Percentiles rank a stretch among this genome's conserved stretches.
phyloP scores from a whole-genome alignment of 164 flowering plant species.

The Vitis riparia region DNA sequence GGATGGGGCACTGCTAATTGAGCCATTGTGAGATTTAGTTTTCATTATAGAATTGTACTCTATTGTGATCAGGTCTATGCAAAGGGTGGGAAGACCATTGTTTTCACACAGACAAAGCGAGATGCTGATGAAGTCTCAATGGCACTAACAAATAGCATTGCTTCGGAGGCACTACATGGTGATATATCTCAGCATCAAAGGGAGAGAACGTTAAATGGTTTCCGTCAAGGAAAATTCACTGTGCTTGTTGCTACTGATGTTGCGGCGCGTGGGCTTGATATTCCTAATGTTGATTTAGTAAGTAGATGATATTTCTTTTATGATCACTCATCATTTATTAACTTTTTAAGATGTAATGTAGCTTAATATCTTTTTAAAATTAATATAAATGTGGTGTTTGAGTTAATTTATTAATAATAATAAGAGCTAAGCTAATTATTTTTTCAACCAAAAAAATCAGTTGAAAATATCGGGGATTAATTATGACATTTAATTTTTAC shows the following conservation, averaged over 20 bases:
- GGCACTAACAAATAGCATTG: slow-evolving; percentile 71
- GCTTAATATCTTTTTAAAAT: no score
- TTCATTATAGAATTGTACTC: neutral
- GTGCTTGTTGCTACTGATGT: slow-evolving; percentile 99
- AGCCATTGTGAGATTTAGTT: no score
- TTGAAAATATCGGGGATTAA: no score
- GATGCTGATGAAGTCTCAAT: slow-evolving; percentile 98
- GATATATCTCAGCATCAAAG: slow-evolving; percentile 99
- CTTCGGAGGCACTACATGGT: slow-evolving; percentile 97
- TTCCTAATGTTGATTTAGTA: slow-evolving; percentile 96
- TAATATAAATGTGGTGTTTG: no score
- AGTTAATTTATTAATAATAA: no score
- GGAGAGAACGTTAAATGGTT: slow-evolving; percentile 91
- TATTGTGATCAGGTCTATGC: slow-evolving; percentile 75
- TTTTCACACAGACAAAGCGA: slow-evolving; percentile 92
- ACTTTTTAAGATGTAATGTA: neutral
- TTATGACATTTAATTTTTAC: no score
- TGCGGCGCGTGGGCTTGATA: slow-evolving; percentile 98
- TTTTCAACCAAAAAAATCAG: no score
- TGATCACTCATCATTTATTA: neutral
- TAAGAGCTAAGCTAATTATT: no score
- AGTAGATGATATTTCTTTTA: slow-evolving; percentile 20
- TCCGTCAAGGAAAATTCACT: slow-evolving; percentile 91
- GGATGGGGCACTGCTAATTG: no score
- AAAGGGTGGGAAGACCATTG: slow-evolving; percentile 97